Conservation (phyloP, 345 rosid species). For the Iberis pinnata region DNA sequence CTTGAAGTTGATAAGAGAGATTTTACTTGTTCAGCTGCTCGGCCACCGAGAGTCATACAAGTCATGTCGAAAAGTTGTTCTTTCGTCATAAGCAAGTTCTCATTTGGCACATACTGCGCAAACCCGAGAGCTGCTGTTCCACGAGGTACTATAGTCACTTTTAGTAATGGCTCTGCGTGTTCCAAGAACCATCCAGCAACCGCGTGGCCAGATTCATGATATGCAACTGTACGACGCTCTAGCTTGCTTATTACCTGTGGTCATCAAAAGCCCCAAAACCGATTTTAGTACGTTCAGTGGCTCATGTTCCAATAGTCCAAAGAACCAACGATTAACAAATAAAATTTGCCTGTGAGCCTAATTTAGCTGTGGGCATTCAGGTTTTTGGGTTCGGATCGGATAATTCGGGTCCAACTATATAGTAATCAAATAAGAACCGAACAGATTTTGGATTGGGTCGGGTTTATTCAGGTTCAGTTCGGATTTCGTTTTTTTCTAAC, state of each 20-base stretch:
- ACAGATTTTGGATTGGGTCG: too few species aligned
- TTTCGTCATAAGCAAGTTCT: conserved; percentile 89
- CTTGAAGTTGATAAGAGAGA: background rate
- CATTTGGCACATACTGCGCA: conserved; percentile 95
- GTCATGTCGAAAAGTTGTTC: conserved; percentile 94
- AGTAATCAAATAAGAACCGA: too few species aligned
- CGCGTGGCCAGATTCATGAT: conserved; percentile 96
- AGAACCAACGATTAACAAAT: too few species aligned
- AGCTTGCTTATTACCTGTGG: conserved; percentile 79
- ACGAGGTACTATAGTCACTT: conserved; percentile 94
- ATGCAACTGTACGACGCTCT: conserved; percentile 82
- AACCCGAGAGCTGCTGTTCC: conserved; percentile 95
- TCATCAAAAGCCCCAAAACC: conserved; percentile 1
- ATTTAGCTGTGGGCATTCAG: too few species aligned
- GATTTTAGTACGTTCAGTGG: background rate
- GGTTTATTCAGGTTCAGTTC: too few species aligned
- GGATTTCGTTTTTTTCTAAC: too few species aligned
- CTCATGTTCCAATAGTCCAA: background rate
- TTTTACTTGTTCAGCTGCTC: conserved; percentile 93
- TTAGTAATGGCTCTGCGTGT: conserved; percentile 85
- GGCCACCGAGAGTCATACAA: conserved; percentile 95
- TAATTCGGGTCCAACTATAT: too few species aligned
- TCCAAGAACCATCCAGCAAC: conserved; percentile 94
- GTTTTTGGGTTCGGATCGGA: too few species aligned
- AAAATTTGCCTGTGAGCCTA: too few species aligned